Percentiles rank a stretch among this genome's conserved stretches.
phyloP scores from a whole-genome alignment of 352 stramenopile species.

The Pythium myriotylum region DNA sequence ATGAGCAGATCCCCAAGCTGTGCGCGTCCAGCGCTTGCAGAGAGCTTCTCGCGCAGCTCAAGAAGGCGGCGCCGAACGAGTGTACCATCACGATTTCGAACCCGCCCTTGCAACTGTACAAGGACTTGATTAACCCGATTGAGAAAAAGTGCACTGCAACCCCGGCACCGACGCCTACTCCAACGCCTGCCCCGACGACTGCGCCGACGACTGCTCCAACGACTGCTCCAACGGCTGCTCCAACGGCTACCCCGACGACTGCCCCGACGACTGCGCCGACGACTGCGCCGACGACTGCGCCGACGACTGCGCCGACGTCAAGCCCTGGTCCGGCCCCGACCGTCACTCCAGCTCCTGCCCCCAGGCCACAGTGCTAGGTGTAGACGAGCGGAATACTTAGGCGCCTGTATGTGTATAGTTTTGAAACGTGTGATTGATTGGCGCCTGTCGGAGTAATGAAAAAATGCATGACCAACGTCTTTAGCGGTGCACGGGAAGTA shows the following conservation, averaged over 20 bases:
- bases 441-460: no score
- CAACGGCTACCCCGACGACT: background rate
- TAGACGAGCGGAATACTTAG: no score
- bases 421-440: no score
- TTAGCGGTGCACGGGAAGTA: no score
- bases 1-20: constrained; percentile 10
- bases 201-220: background rate
- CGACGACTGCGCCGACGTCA: background rate
- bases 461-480: no score
- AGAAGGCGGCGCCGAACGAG: constrained; percentile 2
- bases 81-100: constrained; percentile 1
- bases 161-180: background rate
- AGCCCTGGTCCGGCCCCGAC: background rate
- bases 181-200: background rate
- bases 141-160: background rate
- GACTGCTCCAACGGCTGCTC: background rate
- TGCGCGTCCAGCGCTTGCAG: constrained; percentile 9
- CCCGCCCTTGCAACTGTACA: constrained; percentile 3
- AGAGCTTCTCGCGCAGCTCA: constrained; percentile 4
- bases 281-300: background rate
- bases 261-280: background rate
- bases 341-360: no score
- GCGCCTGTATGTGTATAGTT: no score
- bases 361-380: no score
- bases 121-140: background rate